Evolutionary conservation across 139 green algal species (phyloP), one percentile per base, ranked within the genome.

Genomic region (Chlorella sorokiniana): DNA sequence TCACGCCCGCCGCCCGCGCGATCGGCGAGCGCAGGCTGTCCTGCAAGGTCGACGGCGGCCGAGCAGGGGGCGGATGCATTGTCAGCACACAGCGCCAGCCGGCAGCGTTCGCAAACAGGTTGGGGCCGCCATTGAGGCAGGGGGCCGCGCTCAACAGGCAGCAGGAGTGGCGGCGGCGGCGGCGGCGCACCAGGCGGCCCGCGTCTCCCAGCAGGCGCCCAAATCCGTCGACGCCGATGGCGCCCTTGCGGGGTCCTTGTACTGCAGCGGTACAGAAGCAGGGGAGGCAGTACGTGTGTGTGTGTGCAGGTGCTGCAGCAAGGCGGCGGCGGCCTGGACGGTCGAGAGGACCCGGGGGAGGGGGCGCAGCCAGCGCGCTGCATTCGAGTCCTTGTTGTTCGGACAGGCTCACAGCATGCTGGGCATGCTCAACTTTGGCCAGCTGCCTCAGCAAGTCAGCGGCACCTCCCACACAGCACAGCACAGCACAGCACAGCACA

Each of bases 1-100:
- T 79, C 22, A 79, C 54, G 37, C 73, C 22, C 0, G 73, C 73
- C 5, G 73, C 73, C 0, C 73, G 73, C 27, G 54, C 52, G 4
- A 79, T 79, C 37, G 73, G 73, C 22, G 71, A 78, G 18, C 71
- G 71, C 71, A 78, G 71, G 71, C 52, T 65, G 23, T 78, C 71
- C 71, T 78, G 71, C 71, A 78, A 18, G 23, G 25, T 40, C 64
- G 22, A 35, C 64, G 44, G 6, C 16, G 16, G 33, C 33, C 14
- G 6, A 70, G 27, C 29, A 5, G 14, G 64, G 54, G 54, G 9
- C 20, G 54, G 54, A 31, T 5, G 54, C 11, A 5, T 64, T 29
- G n/a, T 5, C 29, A 37, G 16, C 29, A 65, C 27, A 4, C 25
- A 35, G 27, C 16, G 35, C 59, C 16, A 10, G 29, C 59, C 59